Conservation (phyloP, 2,329 filamentous ascomycete species). For the Penicillium brasilianum region DNA sequence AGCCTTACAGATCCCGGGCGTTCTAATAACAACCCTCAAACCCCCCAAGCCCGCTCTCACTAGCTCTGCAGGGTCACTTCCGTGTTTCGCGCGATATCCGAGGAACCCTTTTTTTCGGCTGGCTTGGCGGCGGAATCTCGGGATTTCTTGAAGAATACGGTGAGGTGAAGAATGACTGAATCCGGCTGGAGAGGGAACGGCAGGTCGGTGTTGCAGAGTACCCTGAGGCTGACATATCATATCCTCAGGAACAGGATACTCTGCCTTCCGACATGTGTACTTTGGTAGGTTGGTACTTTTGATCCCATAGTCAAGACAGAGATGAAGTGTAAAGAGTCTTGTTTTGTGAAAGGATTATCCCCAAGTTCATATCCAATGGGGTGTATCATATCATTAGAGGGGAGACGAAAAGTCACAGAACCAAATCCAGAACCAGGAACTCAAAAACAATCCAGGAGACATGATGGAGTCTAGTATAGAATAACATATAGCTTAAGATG, state of each 20-base stretch:
- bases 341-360: neutral
- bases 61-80: neutral
- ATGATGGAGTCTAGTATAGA: conserved; percentile 13
- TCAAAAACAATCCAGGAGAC: conserved; percentile 18
- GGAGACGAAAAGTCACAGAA: neutral
- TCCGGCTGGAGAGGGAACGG: neutral
- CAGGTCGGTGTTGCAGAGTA: neutral
- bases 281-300: neutral
- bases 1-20: too few species aligned
- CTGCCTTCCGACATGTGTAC: too few species aligned
- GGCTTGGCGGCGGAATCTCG: neutral
- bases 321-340: neutral
- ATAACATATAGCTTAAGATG: neutral
- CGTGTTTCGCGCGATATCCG: conserved; percentile 19
- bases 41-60: neutral
- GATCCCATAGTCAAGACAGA: neutral
- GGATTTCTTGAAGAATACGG: neutral
- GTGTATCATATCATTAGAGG: neutral
- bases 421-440: neutral
- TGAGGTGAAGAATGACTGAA: too few species aligned
- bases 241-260: too few species aligned
- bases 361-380: neutral
- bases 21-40: too few species aligned
- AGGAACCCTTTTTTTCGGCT: neutral
- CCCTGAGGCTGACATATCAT: neutral